phyloP scores from a whole-genome alignment of 2,329 filamentous ascomycete species.

The Xenoacremonium recifei region DNA sequence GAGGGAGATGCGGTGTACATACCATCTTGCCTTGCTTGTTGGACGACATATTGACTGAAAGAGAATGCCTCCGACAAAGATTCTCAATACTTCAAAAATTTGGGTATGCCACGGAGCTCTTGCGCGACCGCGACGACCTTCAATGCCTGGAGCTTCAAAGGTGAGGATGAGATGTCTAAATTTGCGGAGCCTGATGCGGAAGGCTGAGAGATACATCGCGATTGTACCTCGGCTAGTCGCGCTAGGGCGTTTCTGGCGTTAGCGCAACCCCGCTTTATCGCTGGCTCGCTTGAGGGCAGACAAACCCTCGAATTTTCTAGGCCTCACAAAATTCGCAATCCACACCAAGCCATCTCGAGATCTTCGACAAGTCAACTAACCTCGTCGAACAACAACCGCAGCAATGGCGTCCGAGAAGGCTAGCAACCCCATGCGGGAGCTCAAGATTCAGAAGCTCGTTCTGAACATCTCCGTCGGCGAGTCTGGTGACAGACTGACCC shows the following conservation, averaged over 20 bases:
- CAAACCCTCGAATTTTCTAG: slow-evolving; percentile 40
- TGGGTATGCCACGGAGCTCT: slow-evolving; percentile 36
- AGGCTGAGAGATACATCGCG: slow-evolving; percentile 36
- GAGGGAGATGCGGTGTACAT: slow-evolving; percentile 39
- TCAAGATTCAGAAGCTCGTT: slow-evolving; percentile 98
- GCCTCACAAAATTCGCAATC: slow-evolving; percentile 35
- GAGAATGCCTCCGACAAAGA: slow-evolving; percentile 31
- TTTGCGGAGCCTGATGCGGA: slow-evolving; percentile 45
- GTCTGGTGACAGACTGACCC: slow-evolving; percentile 99
- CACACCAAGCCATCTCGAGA: slow-evolving; percentile 24
- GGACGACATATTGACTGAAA: slow-evolving; percentile 34
- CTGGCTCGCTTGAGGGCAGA: slow-evolving; percentile 36
- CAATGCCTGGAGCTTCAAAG: slow-evolving; percentile 44
- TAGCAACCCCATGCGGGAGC: slow-evolving; percentile 99
- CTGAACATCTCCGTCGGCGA: slow-evolving; percentile 99
- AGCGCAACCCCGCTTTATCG: slow-evolving; percentile 18
- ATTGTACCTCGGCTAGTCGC: slow-evolving; percentile 26
- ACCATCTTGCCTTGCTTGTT: slow-evolving; percentile 99
- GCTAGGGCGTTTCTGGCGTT: slow-evolving; percentile 23
- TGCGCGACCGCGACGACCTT: slow-evolving; percentile 39
- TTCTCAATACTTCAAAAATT: slow-evolving; percentile 43
- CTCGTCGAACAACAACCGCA: slow-evolving; percentile 34
- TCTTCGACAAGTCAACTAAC: slow-evolving; percentile 34
- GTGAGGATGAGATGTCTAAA: slow-evolving; percentile 40
- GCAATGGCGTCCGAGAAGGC: slow-evolving; percentile 72